Base-by-base conservation (phyloP, 768 basidiomycete genomes). In the Leccinum ochraceum region DNA sequence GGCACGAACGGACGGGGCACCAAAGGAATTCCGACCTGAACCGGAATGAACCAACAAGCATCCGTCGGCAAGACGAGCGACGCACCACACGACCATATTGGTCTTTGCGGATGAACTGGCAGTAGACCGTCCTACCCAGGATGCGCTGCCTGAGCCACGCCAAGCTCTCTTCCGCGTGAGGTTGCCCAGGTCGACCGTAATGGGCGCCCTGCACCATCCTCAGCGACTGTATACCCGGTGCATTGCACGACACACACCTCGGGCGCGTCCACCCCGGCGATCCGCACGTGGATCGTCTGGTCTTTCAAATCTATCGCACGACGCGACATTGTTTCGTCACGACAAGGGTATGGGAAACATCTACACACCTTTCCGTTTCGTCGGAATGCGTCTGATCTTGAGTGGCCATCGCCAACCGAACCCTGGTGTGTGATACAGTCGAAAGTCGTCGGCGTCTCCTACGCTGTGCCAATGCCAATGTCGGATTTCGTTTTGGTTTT, bases 221-320 rank as follows among this genome's bases (percentile, higher is more conserved):
- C 42, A 44, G 10, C n/a, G 42, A 20, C 16, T 44, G n/a, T 10
- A 44, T 44, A 0, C 10, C n/a, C n/a, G 10, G 10, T 20, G n/a
- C 10, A 44, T 26, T 2, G 13, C 3, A 22, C 36, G 30, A 57
- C 55, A 32, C 71, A 32, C 65, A 90, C 93, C 80, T 98, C 95
- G 0, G 95, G 95, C 1, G 95, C 95, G 70, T 98, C 95, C 5
- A 94, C 86, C 0, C 93, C 95, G 14, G 92, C 92, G 30, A 98
- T 84, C 14, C 95, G 86, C 30, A 98, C 86, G 67, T 92, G 89
- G 17, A 98, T 79, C 2, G 95, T 97, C 66, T 93, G 77, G 62
- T 88, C 84, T 69, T 85, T 90, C 52, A 95, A 78, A 0, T 85
- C 94, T 93, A 22, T 56, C 32, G 4, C 58, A 20, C 48, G 42